Evolutionary conservation across 2,329 filamentous ascomycete species (phyloP).

Genomic region (Verticillium isaacii): DNA sequence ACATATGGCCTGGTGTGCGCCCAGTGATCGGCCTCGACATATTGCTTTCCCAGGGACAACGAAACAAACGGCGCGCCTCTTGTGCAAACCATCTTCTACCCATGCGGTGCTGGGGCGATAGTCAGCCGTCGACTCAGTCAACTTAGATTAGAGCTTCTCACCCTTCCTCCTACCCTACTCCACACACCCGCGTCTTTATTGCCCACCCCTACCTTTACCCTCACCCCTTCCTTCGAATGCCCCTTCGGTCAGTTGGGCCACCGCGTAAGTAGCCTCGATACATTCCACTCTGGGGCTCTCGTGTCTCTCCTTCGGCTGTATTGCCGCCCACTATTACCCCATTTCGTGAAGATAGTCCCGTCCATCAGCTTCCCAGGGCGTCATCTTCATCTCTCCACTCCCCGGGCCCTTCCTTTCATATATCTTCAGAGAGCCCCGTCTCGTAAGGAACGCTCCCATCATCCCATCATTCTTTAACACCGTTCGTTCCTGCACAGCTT

Average conservation of each 20-base stretch:
- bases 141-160: slow-evolving; percentile 12
- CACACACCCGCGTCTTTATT: slow-evolving; percentile 1
- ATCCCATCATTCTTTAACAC: slow-evolving; percentile 15
- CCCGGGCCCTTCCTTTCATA: slow-evolving; percentile 33
- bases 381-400: slow-evolving; percentile 21
- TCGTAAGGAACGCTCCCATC: slow-evolving; percentile 17
- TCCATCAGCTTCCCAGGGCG: slow-evolving; percentile 12
- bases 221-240: slow-evolving; percentile 5
- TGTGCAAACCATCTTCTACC: neutral
- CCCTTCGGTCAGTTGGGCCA: slow-evolving; percentile 5
- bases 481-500: slow-evolving; percentile 10
- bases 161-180: slow-evolving; percentile 8
- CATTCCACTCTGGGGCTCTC: slow-evolving; percentile 27
- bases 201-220: slow-evolving; percentile 1
- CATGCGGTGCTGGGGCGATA: slow-evolving; percentile 1
- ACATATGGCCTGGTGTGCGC: slow-evolving; percentile 9
- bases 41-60: slow-evolving; percentile 14
- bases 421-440: slow-evolving; percentile 36
- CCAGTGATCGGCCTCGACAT: neutral
- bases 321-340: slow-evolving; percentile 14
- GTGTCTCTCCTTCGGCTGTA: slow-evolving; percentile 26
- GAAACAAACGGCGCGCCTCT: slow-evolving; percentile 11
- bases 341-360: slow-evolving; percentile 10
- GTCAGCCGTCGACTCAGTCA: slow-evolving; percentile 5
- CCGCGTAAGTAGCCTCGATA: slow-evolving; percentile 14